Evolutionary conservation across 163 green algal genomes (phyloP).

Genomic region (Volvox carteri): DNA sequence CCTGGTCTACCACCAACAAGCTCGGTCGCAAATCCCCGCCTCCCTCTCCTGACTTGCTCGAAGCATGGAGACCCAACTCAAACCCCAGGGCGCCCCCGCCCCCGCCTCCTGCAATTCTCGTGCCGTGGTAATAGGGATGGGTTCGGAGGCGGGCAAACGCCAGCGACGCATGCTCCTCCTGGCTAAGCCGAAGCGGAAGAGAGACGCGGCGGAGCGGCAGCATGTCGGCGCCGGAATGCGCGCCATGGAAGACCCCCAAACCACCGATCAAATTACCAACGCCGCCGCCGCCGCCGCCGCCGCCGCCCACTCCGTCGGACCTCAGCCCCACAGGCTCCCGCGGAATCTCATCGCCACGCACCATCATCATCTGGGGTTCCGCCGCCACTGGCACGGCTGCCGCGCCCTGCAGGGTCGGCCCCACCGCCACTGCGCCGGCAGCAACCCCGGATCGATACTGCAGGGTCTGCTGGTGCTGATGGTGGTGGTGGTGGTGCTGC

Average conservation of each 20-base stretch:
- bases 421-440: not conserved
- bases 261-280: not conserved
- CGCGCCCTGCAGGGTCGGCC: not conserved
- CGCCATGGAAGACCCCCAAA: not conserved
- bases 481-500: conserved; percentile 9
- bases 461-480: not conserved
- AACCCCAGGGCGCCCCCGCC: conserved; percentile 1
- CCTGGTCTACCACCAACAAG: too few species aligned
- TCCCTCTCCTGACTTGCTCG: not conserved
- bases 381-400: conserved; percentile 6
- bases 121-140: not conserved
- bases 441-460: not conserved
- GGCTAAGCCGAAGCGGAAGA: not conserved
- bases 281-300: not conserved
- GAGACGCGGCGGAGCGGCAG: not conserved
- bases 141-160: conserved; percentile 4
- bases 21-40: not conserved
- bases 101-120: not conserved
- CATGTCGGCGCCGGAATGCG: not conserved
- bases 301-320: not conserved
- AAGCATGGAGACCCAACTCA: not conserved
- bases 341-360: not conserved
- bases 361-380: not conserved
- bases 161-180: not conserved
- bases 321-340: not conserved